Evolutionary conservation across 441 rosid species (phyloP).

Genomic region (Jatropha podagrica): DNA sequence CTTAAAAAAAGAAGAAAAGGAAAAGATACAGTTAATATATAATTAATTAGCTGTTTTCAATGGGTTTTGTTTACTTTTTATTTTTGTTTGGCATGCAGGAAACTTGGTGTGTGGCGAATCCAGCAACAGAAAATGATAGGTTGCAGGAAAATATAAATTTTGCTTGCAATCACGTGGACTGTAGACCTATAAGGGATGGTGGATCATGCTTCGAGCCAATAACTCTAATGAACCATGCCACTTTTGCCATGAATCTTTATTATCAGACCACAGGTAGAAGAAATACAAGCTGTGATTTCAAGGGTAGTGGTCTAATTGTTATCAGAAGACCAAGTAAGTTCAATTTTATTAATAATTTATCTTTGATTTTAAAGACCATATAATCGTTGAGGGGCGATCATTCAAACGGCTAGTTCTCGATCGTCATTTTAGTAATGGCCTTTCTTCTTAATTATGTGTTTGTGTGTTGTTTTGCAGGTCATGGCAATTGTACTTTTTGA

Average conservation of each 20-base stretch:
- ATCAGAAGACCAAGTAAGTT: slow-evolving; percentile 28
- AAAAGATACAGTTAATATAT: too few relatives aligned
- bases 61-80: too few relatives aligned
- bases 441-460: neutral
- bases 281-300: slow-evolving; percentile 28
- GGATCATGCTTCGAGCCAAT: slow-evolving; percentile 32
- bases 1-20: neutral
- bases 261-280: slow-evolving; percentile 22
- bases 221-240: slow-evolving; percentile 36
- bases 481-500: neutral
- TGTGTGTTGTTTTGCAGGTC: neutral
- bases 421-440: too few relatives aligned
- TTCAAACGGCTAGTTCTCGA: too few relatives aligned
- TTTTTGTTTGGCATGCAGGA: slow-evolving; percentile 7
- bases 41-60: neutral
- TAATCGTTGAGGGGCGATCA: too few relatives aligned
- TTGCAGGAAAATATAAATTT: slow-evolving; percentile 24
- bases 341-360: neutral
- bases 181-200: slow-evolving; percentile 17
- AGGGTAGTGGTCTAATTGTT: slow-evolving; percentile 26
- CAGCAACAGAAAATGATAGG: slow-evolving; percentile 20
- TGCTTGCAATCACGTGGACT: slow-evolving; percentile 28
- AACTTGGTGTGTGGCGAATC: slow-evolving; percentile 35
- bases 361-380: neutral
- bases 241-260: slow-evolving; percentile 41